These are phyloP conservation scores for Coelastrella sp. DNA, from an alignment of 139 green algal species.

Conservation along the genomic window DNA sequence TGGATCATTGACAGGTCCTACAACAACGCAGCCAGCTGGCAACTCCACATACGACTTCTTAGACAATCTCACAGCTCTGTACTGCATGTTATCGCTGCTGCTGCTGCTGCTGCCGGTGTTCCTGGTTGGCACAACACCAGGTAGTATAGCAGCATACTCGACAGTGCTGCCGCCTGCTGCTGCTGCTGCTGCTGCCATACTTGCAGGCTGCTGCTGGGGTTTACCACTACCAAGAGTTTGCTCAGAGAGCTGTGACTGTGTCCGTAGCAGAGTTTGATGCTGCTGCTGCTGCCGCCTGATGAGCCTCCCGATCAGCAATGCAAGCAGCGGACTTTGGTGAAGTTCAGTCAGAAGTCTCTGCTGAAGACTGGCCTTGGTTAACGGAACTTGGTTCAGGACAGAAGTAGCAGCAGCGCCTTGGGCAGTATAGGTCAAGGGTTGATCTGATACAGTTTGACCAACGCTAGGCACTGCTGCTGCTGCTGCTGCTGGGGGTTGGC, in stretches of 20 bases:
- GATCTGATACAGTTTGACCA: neutral
- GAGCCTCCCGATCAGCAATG: neutral
- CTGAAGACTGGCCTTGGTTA: neutral
- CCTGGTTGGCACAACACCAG: neutral
- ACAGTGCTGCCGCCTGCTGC: neutral
- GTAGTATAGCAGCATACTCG: conserved; percentile 1
- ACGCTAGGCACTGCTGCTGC: neutral
- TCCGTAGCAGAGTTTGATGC: neutral
- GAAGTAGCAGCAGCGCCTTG: neutral
- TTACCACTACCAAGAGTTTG: neutral
- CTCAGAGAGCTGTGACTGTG: neutral
- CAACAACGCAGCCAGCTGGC: conserved; percentile 1
- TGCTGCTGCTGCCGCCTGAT: neutral
- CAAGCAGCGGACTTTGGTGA: conserved; percentile 1
- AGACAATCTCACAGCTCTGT: neutral
- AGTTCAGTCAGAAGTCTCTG: neutral
- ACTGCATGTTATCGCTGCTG: conserved; percentile 2
- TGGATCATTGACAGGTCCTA: neutral
- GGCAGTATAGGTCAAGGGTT: neutral
- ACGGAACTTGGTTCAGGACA: neutral
- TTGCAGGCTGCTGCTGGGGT: neutral
- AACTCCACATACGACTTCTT: conserved; percentile 1
- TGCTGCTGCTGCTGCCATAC: neutral
- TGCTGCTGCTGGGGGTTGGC: neutral
- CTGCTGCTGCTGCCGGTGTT: neutral